Evolutionary conservation across 768 basidiomycete species (phyloP).

Genomic region (Kwoniella mangroviensis): DNA sequence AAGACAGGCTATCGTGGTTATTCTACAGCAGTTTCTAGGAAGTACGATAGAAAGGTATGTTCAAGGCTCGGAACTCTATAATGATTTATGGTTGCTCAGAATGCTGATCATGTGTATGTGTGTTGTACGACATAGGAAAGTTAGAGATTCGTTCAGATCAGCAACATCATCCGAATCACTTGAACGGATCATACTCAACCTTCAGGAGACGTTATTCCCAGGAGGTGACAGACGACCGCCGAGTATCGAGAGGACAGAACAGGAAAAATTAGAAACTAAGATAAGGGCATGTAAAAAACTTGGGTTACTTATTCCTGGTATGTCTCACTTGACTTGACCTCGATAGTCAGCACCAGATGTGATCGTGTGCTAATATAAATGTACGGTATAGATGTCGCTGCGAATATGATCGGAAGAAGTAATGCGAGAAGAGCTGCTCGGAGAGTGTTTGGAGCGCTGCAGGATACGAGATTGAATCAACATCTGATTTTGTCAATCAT

Average conservation of each 20-base stretch:
- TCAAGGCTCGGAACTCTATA: neutral
- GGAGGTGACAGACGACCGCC: conserved; percentile 73
- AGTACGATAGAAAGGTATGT: conserved; percentile 91
- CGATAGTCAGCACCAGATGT: no score
- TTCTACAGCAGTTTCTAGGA: conserved; percentile 92
- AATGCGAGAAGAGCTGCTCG: conserved; percentile 92
- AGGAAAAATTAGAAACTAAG: conserved; percentile 78
- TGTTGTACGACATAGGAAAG: conserved; percentile 66
- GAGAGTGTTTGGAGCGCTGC: conserved; percentile 88
- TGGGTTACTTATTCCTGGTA: conserved; percentile 88
- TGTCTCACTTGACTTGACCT: conserved; percentile 12
- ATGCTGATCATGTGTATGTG: neutral
- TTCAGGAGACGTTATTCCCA: conserved; percentile 82
- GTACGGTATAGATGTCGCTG: conserved; percentile 73
- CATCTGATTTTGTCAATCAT: conserved; percentile 85
- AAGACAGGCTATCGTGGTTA: conserved; percentile 92
- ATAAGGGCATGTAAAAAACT: conserved; percentile 90
- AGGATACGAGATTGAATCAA: conserved; percentile 92
- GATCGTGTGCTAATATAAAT: no score
- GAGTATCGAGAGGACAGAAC: conserved; percentile 69
- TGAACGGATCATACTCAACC: conserved; percentile 67
- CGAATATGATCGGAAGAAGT: conserved; percentile 96
- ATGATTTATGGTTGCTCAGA: neutral
- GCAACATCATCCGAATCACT: conserved; percentile 73
- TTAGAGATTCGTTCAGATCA: conserved; percentile 74